Conservation (phyloP, 208 protist genomes). For the Leishmania mexicana region DNA sequence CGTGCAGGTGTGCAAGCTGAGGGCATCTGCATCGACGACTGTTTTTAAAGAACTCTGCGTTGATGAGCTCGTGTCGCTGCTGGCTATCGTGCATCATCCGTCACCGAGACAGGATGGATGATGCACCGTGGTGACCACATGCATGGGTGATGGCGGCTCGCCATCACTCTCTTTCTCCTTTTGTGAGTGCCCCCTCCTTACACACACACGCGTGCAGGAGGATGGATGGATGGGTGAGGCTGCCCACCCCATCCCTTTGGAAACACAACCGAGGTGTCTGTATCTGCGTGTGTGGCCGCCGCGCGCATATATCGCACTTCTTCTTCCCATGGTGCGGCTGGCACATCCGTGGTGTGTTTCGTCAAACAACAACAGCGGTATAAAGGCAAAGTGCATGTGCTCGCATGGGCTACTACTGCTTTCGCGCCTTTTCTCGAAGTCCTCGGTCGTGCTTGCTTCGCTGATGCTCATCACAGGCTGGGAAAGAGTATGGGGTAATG, state of each 20-base stretch:
- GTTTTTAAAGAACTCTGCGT: slow-evolving; percentile 38
- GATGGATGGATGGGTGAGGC: neutral
- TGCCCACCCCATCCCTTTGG: neutral
- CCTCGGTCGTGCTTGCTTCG: neutral
- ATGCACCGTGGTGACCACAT: neutral
- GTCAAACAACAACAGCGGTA: too few species aligned
- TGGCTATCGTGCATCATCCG: slow-evolving; percentile 5
- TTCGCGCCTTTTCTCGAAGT: neutral
- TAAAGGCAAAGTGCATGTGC: neutral
- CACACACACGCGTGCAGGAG: too few species aligned
- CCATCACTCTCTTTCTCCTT: neutral
- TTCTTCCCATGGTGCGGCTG: neutral
- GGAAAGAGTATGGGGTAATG: neutral
- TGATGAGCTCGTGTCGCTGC: slow-evolving; percentile 35
- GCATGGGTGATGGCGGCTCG: neutral
- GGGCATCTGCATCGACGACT: slow-evolving; percentile 17
- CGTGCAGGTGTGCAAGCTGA: slow-evolving; percentile 2
- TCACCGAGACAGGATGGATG: neutral
- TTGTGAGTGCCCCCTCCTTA: neutral
- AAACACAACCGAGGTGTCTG: neutral
- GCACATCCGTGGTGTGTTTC: neutral
- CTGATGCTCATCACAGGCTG: neutral
- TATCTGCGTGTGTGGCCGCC: neutral
- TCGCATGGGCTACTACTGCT: neutral
- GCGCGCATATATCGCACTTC: too few species aligned